phyloP scores from a whole-genome alignment of 116 monocot species.

The Thalassia testudinum region DNA sequence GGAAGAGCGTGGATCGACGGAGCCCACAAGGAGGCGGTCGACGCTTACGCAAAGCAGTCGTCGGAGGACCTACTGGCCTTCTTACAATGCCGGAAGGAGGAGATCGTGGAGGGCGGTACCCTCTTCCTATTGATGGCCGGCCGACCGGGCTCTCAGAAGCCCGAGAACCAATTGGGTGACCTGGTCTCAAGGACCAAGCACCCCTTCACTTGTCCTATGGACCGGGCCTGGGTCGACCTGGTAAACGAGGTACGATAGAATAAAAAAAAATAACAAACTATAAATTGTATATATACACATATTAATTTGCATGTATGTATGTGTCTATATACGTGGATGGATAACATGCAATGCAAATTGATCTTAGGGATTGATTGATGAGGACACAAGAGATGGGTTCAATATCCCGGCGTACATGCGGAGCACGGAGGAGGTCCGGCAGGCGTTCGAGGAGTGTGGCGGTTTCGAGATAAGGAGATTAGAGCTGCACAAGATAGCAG shows the following conservation, averaged over 20 bases:
- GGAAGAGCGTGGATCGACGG: slow-evolving; percentile 50
- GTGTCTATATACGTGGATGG: too few species aligned
- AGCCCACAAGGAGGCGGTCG: slow-evolving; percentile 33
- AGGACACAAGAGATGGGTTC: slow-evolving; percentile 34
- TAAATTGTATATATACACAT: slow-evolving; percentile 1
- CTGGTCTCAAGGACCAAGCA: slow-evolving; percentile 50
- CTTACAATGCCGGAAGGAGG: slow-evolving; percentile 26
- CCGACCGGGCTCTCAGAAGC: slow-evolving; percentile 16
- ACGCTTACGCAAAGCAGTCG: slow-evolving; percentile 40
- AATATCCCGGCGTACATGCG: slow-evolving; percentile 62
- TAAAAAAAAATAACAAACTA: slow-evolving; percentile 9
- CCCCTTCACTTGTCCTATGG: slow-evolving; percentile 46
- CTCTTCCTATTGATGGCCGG: slow-evolving; percentile 49
- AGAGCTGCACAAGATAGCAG: slow-evolving; percentile 34
- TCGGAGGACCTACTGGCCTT: slow-evolving; percentile 30
- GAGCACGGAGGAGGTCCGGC: slow-evolving; percentile 33
- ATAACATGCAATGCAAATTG: too few species aligned
- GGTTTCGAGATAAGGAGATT: slow-evolving; percentile 31
- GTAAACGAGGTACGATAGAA: slow-evolving; percentile 24
- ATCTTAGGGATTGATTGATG: slow-evolving; percentile 38
- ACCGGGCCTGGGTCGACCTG: slow-evolving; percentile 46
- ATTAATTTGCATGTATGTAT: too few species aligned
- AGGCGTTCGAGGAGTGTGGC: slow-evolving; percentile 22
- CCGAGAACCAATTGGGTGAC: slow-evolving; percentile 50
- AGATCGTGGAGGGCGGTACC: slow-evolving; percentile 36